Conservation (phyloP, 192 early-diverging fungal species). For the Coemansia sp. region DNA sequence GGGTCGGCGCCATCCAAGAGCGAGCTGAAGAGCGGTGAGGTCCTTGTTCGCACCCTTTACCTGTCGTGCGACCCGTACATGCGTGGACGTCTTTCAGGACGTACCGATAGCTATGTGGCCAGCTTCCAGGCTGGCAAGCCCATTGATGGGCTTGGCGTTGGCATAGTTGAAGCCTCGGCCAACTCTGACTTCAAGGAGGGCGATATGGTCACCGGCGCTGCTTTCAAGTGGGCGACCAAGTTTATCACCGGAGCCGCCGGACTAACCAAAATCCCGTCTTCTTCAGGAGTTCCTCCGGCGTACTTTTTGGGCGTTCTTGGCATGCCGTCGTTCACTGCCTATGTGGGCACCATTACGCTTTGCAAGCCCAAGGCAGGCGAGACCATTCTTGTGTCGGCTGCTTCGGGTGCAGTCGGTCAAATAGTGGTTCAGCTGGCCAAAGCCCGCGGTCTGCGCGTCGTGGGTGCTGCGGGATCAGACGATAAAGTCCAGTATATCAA, state of each 20-base stretch:
- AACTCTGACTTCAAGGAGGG: constrained; percentile 59
- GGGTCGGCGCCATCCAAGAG: constrained; percentile 16
- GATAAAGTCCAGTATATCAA: constrained; percentile 75
- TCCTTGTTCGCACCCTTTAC: constrained; percentile 61
- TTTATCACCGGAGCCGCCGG: constrained; percentile 39
- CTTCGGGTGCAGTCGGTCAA: constrained; percentile 76
- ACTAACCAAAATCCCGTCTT: constrained; percentile 13
- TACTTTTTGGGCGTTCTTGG: constrained; percentile 60
- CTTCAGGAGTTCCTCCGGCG: constrained; percentile 7
- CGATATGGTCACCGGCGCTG: constrained; percentile 60
- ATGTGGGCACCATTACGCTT: constrained; percentile 59
- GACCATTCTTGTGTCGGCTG: constrained; percentile 78
- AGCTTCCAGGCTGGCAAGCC: constrained; percentile 58
- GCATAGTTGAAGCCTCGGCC: constrained; percentile 63
- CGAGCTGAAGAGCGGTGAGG: constrained; percentile 19
- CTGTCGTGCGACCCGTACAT: constrained; percentile 78
- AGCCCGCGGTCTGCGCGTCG: constrained; percentile 70
- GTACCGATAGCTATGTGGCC: constrained; percentile 57
- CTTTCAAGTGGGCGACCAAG: constrained; percentile 60
- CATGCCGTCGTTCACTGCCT: constrained; percentile 82
- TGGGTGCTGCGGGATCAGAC: constrained; percentile 81
- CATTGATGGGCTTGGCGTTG: constrained; percentile 39
- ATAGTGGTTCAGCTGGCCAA: constrained; percentile 83
- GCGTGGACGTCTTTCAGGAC: constrained; percentile 51
- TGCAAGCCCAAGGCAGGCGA: constrained; percentile 79